Evolutionary conservation across 371 early-diverging fungal species (phyloP), one percentile per base, ranked within the genome.

Genomic region (Syncephalastrum racemosum): DNA sequence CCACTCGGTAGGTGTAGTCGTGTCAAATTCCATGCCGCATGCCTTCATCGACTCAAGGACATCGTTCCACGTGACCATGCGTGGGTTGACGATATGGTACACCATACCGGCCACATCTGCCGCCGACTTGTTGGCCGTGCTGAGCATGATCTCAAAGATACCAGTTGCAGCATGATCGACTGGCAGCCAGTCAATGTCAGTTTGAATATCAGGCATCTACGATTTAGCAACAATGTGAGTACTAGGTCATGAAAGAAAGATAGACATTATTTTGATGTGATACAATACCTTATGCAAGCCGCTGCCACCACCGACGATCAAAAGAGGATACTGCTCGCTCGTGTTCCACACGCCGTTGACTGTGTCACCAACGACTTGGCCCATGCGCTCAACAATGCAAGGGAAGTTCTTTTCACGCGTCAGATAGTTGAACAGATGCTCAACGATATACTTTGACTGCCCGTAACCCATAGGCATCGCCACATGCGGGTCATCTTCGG

Each of bases 381-480:
- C 76, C 20, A 77, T 50, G 12, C 77, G 72, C 16, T 73, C 62
- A 15, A 77, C 54, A 22, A 63, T 59, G 15, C 66, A 60, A 8
- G 73, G 73, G n/a, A 75, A 62, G 12, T 63, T 66, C 58, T 70
- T 76, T 41, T 72, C 46, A 0, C 44, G 41, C 13, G 65, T 57
- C 15, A 70, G 58, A 41, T 66, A 68, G n/a, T 63, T 23, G 3
- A 69, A 54, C 18, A 80, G 50, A 2, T 55, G 56, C 36, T 80
- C 75, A 24, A 64, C 60, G 46, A 80, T 60, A 40, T 66, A 73
- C 44, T 80, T 80, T 23, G 71, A 71, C 5, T 75, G 71, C 5
- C 59, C 66, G 41, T 76, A 80, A 3, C 80, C 77, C 63, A 71
- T 71, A 10, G 73, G 65, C 61, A 70, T 67, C n/a, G 63, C 39